Percentiles rank a stretch among this genome's conserved stretches.
These are phyloP conservation scores for Fusarium tricinctum DNA, from an alignment of 2,329 filamentous ascomycete species.

Conservation along the genomic window DNA sequence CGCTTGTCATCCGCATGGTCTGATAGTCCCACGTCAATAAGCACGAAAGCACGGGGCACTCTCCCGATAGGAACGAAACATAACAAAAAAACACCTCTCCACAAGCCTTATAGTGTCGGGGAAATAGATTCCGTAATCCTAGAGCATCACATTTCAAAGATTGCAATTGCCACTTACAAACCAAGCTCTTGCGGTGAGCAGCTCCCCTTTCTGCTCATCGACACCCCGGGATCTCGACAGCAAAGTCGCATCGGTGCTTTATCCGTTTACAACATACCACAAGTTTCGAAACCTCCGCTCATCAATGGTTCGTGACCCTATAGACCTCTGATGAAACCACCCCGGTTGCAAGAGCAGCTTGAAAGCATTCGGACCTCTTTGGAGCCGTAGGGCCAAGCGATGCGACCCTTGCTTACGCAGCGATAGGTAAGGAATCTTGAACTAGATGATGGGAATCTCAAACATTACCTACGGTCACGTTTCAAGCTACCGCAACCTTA, in stretches of 20 bases:
- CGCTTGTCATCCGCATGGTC: conserved; percentile 40
- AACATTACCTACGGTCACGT: conserved; percentile 33
- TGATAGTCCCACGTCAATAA: conserved; percentile 39
- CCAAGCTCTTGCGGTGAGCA: conserved; percentile 21
- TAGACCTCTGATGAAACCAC: conserved; percentile 31
- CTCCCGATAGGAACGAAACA: conserved; percentile 41
- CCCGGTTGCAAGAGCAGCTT: conserved; percentile 31
- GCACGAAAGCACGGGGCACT: conserved; percentile 40
- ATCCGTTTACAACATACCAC: conserved; percentile 24
- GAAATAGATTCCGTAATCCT: conserved; percentile 40
- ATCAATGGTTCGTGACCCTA: conserved; percentile 7
- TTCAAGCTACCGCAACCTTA: conserved; percentile 34
- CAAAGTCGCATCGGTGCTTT: conserved; percentile 21
- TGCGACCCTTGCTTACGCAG: conserved; percentile 29
- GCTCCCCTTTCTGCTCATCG: neutral
- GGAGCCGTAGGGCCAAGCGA: conserved; percentile 41
- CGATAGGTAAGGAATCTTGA: conserved; percentile 21
- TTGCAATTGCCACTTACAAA: conserved; percentile 17
- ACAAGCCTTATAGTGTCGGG: conserved; percentile 40
- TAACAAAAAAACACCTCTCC: conserved; percentile 20
- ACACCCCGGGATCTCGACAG: conserved; percentile 4
- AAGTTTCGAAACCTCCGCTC: conserved; percentile 36
- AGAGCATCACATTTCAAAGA: conserved; percentile 24
- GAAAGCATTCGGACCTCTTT: conserved; percentile 30
- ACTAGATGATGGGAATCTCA: conserved; percentile 35